A percentile compares a stretch with the other conserved stretches of the same genome.
These are phyloP conservation scores for Butyriboletus loyo DNA, from an alignment of 768 basidiomycete species.

Conservation along the genomic window DNA sequence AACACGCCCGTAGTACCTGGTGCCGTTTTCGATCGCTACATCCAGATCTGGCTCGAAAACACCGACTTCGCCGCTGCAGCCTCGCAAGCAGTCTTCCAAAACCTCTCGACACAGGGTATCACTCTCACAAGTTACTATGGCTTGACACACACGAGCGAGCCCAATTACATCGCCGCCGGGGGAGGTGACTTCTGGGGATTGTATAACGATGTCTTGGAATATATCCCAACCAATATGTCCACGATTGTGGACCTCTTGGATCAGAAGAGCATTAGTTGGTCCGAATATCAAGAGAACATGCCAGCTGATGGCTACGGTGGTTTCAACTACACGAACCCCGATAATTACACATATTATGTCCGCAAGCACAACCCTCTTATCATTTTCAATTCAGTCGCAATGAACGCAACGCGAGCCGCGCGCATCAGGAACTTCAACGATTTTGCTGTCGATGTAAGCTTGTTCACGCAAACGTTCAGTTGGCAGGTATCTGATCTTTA, in stretches of 20 bases:
- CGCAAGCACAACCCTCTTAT: conserved; percentile 55
- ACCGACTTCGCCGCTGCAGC: conserved; percentile 42
- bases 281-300: conserved; percentile 57
- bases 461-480: neutral
- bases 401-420: conserved; percentile 36
- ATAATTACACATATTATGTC: conserved; percentile 45
- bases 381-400: conserved; percentile 48
- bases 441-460: conserved; percentile 48
- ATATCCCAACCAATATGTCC: conserved; percentile 46
- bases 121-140: conserved; percentile 44
- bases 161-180: conserved; percentile 50
- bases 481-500: neutral
- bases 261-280: conserved; percentile 56
- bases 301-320: conserved; percentile 46
- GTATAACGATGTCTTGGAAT: conserved; percentile 37
- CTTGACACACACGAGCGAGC: conserved; percentile 57
- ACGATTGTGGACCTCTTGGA: conserved; percentile 60
- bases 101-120: conserved; percentile 49
- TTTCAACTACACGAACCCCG: conserved; percentile 31
- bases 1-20: conserved; percentile 38
- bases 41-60: conserved; percentile 59
- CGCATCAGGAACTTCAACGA: conserved; percentile 59
- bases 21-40: conserved; percentile 43
- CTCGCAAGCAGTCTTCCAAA: conserved; percentile 25
- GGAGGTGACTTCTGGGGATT: conserved; percentile 53